A percentile compares a stretch with the other conserved stretches of the same genome.
phyloP scores from a whole-genome alignment of 345 rosid species.

The Brassica nigra region DNA sequence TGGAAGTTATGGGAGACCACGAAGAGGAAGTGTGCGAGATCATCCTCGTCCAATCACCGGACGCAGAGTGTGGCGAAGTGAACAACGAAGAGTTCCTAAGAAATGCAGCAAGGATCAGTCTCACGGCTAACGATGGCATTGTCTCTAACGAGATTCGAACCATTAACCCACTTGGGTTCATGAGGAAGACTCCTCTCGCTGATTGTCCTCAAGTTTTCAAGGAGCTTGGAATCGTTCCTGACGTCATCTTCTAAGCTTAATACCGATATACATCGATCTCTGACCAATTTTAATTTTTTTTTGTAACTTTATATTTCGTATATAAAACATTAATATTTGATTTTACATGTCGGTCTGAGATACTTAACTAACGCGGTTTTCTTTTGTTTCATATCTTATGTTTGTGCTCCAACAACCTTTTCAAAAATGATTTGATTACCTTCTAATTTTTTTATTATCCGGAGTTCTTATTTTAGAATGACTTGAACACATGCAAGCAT shows the following conservation, averaged over 20 bases:
- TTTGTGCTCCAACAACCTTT: slow-evolving; percentile 1
- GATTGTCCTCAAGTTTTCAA: slow-evolving; percentile 52
- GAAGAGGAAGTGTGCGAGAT: slow-evolving; percentile 70
- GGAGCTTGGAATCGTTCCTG: slow-evolving; percentile 58
- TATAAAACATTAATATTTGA: slow-evolving; percentile 6
- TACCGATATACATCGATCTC: not conserved
- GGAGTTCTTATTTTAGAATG: not conserved
- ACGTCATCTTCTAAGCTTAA: slow-evolving; percentile 30
- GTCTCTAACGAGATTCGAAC: slow-evolving; percentile 41
- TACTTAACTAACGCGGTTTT: slow-evolving; percentile 15
- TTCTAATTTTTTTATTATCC: not conserved
- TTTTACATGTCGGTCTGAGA: slow-evolving; percentile 17
- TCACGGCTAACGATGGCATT: slow-evolving; percentile 57
- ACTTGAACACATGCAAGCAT: not conserved
- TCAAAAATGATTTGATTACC: slow-evolving; percentile 24
- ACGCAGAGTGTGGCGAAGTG: slow-evolving; percentile 52
- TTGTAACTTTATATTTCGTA: not conserved
- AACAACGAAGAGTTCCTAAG: slow-evolving; percentile 40
- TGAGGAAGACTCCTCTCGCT: slow-evolving; percentile 49
- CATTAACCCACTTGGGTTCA: slow-evolving; percentile 68
- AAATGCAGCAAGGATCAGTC: slow-evolving; percentile 53
- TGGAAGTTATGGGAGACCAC: slow-evolving; percentile 61
- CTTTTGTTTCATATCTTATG: not conserved
- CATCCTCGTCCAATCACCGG: slow-evolving; percentile 46
- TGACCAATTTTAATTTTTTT: not conserved